Evolutionary conservation across 2,329 filamentous ascomycete genomes (phyloP).

Genomic region (Claviceps sp.): DNA sequence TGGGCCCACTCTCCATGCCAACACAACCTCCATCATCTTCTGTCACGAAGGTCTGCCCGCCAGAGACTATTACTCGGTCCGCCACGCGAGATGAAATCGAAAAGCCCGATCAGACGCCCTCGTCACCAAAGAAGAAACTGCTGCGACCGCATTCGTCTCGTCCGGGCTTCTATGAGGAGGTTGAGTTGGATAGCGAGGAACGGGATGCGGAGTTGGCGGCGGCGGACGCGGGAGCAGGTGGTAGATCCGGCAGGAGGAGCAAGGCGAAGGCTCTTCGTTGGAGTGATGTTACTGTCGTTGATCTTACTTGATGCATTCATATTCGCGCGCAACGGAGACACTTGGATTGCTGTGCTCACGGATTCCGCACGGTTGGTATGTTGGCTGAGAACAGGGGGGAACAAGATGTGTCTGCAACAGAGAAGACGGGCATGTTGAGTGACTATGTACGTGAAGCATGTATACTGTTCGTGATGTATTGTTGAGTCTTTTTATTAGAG

Average conservation of each 20-base stretch:
- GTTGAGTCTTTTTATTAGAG: too few relatives aligned
- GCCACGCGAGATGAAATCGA: conserved; percentile 2
- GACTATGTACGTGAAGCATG: too few relatives aligned
- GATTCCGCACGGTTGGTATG: too few relatives aligned
- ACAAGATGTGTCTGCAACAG: too few relatives aligned
- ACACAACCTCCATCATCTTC: neutral
- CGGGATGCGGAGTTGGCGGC: conserved; percentile 12
- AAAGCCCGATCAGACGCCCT: neutral
- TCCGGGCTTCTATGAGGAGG: conserved; percentile 26
- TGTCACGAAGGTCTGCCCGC: neutral
- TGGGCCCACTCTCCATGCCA: conserved; percentile 2
- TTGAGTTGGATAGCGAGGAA: conserved; percentile 15
- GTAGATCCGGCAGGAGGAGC: conserved; percentile 5
- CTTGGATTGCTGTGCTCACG: neutral
- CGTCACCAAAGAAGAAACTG: conserved; percentile 23
- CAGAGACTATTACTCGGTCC: neutral
- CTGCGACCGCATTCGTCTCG: conserved; percentile 23
- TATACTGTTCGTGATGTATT: too few relatives aligned
- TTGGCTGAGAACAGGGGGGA: too few relatives aligned
- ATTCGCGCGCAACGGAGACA: neutral
- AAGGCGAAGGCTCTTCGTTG: conserved; percentile 10
- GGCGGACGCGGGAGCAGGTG: conserved; percentile 2
- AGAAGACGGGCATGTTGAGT: too few relatives aligned
- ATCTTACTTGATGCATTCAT: conserved; percentile 13
- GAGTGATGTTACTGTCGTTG: conserved; percentile 22